phyloP scores from a whole-genome alignment of 257 asterid species.

The Penstemon eatonii region DNA sequence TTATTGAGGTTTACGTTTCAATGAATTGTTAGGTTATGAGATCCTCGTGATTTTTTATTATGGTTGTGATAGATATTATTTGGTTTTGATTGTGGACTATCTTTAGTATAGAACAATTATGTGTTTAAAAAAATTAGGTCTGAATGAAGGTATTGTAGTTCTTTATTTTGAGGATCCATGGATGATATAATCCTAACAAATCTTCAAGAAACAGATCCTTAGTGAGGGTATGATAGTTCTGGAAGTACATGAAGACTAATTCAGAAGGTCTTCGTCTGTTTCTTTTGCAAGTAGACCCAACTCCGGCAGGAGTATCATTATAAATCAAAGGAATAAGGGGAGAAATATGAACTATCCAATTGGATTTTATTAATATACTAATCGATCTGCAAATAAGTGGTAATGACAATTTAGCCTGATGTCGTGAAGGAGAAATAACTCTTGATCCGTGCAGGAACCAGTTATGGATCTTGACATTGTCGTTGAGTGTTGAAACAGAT shows the following conservation, averaged over 20 bases:
- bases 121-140: background rate
- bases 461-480: slow-evolving; percentile 12
- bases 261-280: background rate
- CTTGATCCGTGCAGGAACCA: background rate
- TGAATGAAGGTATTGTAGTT: background rate
- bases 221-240: too few relatives aligned
- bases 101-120: background rate
- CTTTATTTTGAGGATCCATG: background rate
- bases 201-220: too few relatives aligned
- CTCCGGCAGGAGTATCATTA: background rate
- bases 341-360: too few relatives aligned
- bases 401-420: background rate
- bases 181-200: background rate
- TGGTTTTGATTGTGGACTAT: background rate
- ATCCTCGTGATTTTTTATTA: slow-evolving; percentile 5
- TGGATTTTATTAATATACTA: too few relatives aligned
- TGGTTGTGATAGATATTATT: background rate
- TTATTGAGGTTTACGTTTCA: background rate
- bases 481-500: slow-evolving; percentile 16
- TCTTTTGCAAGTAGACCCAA: slow-evolving; percentile 6
- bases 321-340: background rate
- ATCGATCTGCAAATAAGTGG: too few relatives aligned
- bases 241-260: too few relatives aligned
- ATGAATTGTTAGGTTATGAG: slow-evolving; percentile 12
- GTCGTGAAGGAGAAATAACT: background rate